phyloP scores from a whole-genome alignment of 1,139 yeast species.

The Debaryomyces psychrophilus region DNA sequence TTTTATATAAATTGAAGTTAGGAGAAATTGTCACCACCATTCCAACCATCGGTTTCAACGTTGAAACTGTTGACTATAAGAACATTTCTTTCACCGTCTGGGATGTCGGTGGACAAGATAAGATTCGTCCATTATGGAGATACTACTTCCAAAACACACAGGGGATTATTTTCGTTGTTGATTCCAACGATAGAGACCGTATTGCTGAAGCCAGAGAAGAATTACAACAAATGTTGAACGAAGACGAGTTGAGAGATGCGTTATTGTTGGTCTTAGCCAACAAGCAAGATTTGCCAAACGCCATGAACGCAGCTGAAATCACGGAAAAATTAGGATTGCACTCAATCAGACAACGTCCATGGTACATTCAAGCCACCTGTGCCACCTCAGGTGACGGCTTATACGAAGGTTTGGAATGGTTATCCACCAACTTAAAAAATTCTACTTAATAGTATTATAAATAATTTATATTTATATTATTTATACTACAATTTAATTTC shows the following conservation, averaged over 20 bases:
- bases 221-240: slow-evolving; percentile 48
- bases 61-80: slow-evolving; percentile 47
- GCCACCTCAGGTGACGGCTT: slow-evolving; percentile 49
- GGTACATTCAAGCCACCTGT: slow-evolving; percentile 49
- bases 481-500: neutral
- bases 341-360: slow-evolving; percentile 47
- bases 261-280: slow-evolving; percentile 46
- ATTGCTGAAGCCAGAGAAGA: slow-evolving; percentile 49
- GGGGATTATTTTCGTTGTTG: slow-evolving; percentile 46
- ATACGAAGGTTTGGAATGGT: slow-evolving; percentile 50
- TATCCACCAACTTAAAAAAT: slow-evolving; percentile 41
- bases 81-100: slow-evolving; percentile 46
- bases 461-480: neutral
- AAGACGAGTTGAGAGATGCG: slow-evolving; percentile 47
- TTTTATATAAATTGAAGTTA: slow-evolving; percentile 44
- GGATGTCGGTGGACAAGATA: slow-evolving; percentile 52
- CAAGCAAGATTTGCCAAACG: slow-evolving; percentile 49
- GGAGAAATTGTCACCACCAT: slow-evolving; percentile 48
- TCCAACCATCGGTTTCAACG: slow-evolving; percentile 47
- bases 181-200: slow-evolving; percentile 49
- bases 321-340: slow-evolving; percentile 48
- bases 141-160: slow-evolving; percentile 48
- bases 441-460: slow-evolving; percentile 9
- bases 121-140: slow-evolving; percentile 49
- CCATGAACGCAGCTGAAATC: slow-evolving; percentile 49